Evolutionary conservation across 257 asterid genomes (phyloP), one percentile per base, ranked within the genome.

Genomic region (Plectranthus barbatus): DNA sequence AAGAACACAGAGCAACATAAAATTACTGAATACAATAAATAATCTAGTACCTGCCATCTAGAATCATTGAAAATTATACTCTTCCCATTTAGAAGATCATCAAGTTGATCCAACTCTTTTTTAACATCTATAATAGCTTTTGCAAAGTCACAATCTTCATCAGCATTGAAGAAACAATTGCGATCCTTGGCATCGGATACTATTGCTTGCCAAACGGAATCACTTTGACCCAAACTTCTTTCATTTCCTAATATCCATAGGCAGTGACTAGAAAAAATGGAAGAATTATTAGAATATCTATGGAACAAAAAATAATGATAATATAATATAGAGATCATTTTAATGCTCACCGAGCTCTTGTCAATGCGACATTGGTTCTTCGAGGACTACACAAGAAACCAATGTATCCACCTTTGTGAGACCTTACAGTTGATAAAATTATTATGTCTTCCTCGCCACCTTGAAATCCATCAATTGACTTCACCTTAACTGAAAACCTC

Each of bases 401-500:
- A 1, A 83, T 75, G 10, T 86, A 74, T 17, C 94, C 87, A 19
- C 73, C 60, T 20, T 9, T 54, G 62, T 81, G 79, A 42, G 88
- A 69, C 74, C 90, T 72, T 15, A 86, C 95, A 37, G 92, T 82
- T 2, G 95, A 88, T 42, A 88, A 62, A 14, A 85, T 85, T 31
- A 83, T 70, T 0, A 85, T 8, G 44, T 88, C 96, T 60, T 88
- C 80, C 62, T 88, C 95, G 0, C 85, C 90, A 5, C 95, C 96
- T 57, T 85, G 96, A 79, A 85, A 88, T 23, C 95, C 95, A 46
- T 88, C 95, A 42, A 86, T 17, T 1, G 96, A 78, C 77, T 83
- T 86, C 63, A 80, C 96, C 56, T 77, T 76, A 33, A 88, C 83
- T 2, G 41, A 15, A 75, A 86, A 80, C 33, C 73, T 56, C 10